phyloP scores from a whole-genome alignment of 2,329 filamentous ascomycete species.

The Cercospora beticola region DNA sequence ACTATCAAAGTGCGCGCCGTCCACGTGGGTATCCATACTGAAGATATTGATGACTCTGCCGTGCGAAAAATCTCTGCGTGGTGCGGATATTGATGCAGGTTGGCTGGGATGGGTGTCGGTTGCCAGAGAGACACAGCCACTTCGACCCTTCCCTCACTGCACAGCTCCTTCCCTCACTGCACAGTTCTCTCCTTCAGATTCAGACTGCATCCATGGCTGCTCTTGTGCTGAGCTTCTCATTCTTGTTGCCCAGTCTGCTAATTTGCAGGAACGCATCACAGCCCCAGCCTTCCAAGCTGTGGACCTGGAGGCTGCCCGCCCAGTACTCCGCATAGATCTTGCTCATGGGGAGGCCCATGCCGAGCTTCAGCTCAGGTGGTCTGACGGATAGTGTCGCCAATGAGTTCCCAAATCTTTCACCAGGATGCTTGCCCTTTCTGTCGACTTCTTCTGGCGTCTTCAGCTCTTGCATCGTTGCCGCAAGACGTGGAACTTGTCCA shows the following conservation, averaged over 20 bases:
- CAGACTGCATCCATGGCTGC: constrained; percentile 50
- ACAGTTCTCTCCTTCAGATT: constrained; percentile 4
- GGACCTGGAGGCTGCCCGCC: constrained; percentile 87
- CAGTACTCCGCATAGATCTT: constrained; percentile 97
- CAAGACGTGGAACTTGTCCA: constrained; percentile 81
- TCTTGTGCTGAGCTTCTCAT: constrained; percentile 76
- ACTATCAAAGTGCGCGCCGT: not conserved
- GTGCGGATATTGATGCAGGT: not conserved
- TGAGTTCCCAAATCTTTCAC: constrained; percentile 59
- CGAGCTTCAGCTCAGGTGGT: constrained; percentile 81
- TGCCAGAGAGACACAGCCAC: not conserved
- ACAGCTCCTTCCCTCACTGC: not conserved
- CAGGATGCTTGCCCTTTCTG: constrained; percentile 16
- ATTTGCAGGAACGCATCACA: constrained; percentile 96
- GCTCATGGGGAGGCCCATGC: constrained; percentile 91
- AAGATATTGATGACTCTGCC: not conserved
- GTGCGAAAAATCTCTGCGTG: not conserved
- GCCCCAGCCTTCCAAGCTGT: constrained; percentile 92
- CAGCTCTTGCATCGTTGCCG: constrained; percentile 81
- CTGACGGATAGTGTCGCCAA: constrained; percentile 77
- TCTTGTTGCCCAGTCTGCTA: constrained; percentile 94
- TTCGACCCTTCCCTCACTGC: no score
- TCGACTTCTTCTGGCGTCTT: constrained; percentile 22
- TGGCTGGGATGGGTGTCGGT: not conserved
- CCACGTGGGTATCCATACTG: not conserved